Conservation (phyloP, 495 filamentous ascomycete species). For the Penicillium salamii region DNA sequence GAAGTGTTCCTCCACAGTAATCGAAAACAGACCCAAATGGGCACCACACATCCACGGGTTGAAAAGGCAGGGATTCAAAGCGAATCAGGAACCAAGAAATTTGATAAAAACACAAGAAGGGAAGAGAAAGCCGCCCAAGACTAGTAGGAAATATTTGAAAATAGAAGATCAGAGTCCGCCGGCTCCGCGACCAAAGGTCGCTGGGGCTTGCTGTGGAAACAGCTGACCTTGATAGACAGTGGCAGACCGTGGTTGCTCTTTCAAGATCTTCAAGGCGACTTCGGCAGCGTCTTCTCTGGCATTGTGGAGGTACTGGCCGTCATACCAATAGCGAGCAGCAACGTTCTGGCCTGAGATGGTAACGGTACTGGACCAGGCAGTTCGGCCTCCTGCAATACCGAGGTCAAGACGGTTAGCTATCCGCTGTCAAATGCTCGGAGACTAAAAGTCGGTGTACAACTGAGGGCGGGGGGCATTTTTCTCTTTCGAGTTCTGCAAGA, state of each 20-base stretch:
- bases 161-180: conserved; percentile 15
- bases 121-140: conserved; percentile 28
- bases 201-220: conserved; percentile 13
- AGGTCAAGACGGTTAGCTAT: conserved; percentile 21
- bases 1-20: not conserved
- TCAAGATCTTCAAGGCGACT: conserved; percentile 54
- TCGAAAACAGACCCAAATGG: conserved; percentile 3
- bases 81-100: not conserved
- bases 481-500: conserved; percentile 19
- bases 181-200: conserved; percentile 16
- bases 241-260: conserved; percentile 19
- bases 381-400: conserved; percentile 68
- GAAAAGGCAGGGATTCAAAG: not conserved
- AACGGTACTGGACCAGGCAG: conserved; percentile 82
- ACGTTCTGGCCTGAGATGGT: conserved; percentile 53
- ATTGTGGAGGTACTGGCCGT: conserved; percentile 80
- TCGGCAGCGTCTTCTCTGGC: conserved; percentile 90
- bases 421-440: conserved; percentile 21
- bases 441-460: conserved; percentile 42
- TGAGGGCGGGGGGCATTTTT: conserved; percentile 5
- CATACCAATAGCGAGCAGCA: conserved; percentile 84
- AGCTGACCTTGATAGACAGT: conserved; percentile 29
- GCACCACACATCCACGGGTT: conserved; percentile 6
- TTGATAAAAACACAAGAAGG: conserved; percentile 18
- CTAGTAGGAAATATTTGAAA: conserved; percentile 17